phyloP scores from a whole-genome alignment of 2,329 filamentous ascomycete species.

The Fusarium marasasianum region DNA sequence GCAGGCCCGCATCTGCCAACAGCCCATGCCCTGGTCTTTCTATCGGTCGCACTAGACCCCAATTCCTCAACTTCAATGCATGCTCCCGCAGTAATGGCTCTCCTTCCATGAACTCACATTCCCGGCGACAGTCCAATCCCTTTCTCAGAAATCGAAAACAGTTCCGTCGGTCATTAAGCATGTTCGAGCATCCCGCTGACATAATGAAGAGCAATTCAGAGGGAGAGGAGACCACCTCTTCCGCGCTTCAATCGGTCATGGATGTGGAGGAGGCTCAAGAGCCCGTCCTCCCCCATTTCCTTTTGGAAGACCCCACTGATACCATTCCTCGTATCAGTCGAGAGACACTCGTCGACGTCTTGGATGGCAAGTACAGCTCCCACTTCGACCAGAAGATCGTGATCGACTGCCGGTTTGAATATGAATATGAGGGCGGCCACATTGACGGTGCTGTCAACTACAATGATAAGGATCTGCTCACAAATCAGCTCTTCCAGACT shows the following conservation, averaged over 20 bases:
- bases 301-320: conserved; percentile 81
- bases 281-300: conserved; percentile 84
- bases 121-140: conserved; percentile 77
- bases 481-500: conserved; percentile 78
- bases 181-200: conserved; percentile 94
- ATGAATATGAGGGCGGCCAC: conserved; percentile 96
- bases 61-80: conserved; percentile 68
- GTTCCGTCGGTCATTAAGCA: conserved; percentile 91
- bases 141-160: conserved; percentile 84
- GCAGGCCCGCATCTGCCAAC: conserved; percentile 67
- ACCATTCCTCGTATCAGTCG: conserved; percentile 87
- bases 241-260: conserved; percentile 75
- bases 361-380: conserved; percentile 84
- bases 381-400: conserved; percentile 84
- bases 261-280: conserved; percentile 82
- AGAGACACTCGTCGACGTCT: conserved; percentile 82
- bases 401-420: conserved; percentile 98
- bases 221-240: conserved; percentile 58
- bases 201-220: conserved; percentile 80
- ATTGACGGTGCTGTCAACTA: conserved; percentile 94
- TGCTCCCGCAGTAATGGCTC: conserved; percentile 75
- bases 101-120: conserved; percentile 71
- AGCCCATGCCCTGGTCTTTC: conserved; percentile 65
- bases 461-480: conserved; percentile 92
- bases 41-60: conserved; percentile 70